phyloP scores from a whole-genome alignment of 768 basidiomycete species.

The Pisolithus sp. region DNA sequence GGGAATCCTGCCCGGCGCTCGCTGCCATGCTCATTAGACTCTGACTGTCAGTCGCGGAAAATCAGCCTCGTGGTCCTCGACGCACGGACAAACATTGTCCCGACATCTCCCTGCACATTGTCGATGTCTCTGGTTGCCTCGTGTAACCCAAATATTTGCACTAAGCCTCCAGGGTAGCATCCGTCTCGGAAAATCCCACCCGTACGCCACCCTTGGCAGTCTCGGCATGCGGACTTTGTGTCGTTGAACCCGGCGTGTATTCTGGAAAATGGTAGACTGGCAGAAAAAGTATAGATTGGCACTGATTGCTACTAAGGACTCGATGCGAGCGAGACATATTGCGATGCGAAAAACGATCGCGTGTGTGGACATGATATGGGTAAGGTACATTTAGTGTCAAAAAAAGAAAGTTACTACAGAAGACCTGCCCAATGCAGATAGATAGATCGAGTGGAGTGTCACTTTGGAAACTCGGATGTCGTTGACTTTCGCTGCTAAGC shows the following conservation, averaged over 20 bases:
- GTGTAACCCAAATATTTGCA: background rate
- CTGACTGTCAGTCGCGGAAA: background rate
- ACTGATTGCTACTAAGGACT: background rate
- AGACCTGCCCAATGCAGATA: slow-evolving; percentile 13
- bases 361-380: slow-evolving; percentile 3
- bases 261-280: too few relatives aligned
- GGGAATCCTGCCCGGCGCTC: too few relatives aligned
- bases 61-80: background rate
- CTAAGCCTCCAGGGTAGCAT: background rate
- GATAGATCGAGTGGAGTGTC: background rate
- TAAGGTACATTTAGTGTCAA: slow-evolving; percentile 14
- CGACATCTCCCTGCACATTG: background rate
- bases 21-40: background rate
- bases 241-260: too few relatives aligned
- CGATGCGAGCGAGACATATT: background rate
- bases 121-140: too few relatives aligned
- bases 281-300: background rate
- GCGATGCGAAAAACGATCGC: slow-evolving; percentile 9
- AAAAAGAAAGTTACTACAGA: slow-evolving; percentile 7
- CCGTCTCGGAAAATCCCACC: too few relatives aligned
- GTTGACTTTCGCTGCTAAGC: slow-evolving; percentile 5
- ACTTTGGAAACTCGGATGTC: background rate
- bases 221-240: too few relatives aligned
- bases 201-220: too few relatives aligned
- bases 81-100: background rate